These are phyloP conservation scores for Boletales sp. DNA, from an alignment of 768 basidiomycete species.

Conservation along the genomic window DNA sequence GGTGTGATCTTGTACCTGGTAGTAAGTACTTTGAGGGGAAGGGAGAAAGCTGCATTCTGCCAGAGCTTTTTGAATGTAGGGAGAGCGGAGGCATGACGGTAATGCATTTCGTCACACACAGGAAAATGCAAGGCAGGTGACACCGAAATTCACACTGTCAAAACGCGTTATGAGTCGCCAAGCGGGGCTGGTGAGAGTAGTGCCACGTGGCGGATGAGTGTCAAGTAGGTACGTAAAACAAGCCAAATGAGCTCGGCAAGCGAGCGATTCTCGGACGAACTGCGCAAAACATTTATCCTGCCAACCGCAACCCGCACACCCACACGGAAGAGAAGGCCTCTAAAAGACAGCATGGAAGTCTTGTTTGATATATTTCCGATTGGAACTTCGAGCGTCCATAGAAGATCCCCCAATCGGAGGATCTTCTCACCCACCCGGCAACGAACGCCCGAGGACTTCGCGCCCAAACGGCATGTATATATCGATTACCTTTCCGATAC, in stretches of 20 bases:
- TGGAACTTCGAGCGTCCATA: constrained; percentile 11
- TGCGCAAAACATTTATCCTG: background rate
- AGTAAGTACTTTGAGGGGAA: constrained; percentile 13
- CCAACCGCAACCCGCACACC: background rate
- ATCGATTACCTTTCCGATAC: constrained; percentile 3
- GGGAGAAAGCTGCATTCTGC: too few species aligned
- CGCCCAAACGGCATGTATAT: constrained; percentile 3
- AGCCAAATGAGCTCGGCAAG: too few species aligned
- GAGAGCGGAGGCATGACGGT: constrained; percentile 19
- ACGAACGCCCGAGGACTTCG: constrained; percentile 18
- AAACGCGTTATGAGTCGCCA: constrained; percentile 17
- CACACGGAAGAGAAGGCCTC: constrained; percentile 8
- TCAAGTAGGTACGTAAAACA: background rate
- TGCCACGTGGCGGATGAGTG: constrained; percentile 23
- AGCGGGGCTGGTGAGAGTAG: constrained; percentile 2
- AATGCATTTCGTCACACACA: constrained; percentile 28
- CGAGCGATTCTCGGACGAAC: background rate
- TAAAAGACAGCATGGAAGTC: constrained; percentile 16
- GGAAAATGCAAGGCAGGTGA: constrained; percentile 21
- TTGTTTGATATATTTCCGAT: constrained; percentile 15
- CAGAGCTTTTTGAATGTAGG: background rate
- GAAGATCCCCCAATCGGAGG: constrained; percentile 16
- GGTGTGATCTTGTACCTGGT: background rate
- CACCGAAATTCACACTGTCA: constrained; percentile 28
- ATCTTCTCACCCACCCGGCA: constrained; percentile 15